A percentile compares a stretch with the other conserved stretches of the same genome.
Evolutionary conservation across 2,329 filamentous ascomycete genomes (phyloP).

Genomic region (Apiospora rasikravindrae): DNA sequence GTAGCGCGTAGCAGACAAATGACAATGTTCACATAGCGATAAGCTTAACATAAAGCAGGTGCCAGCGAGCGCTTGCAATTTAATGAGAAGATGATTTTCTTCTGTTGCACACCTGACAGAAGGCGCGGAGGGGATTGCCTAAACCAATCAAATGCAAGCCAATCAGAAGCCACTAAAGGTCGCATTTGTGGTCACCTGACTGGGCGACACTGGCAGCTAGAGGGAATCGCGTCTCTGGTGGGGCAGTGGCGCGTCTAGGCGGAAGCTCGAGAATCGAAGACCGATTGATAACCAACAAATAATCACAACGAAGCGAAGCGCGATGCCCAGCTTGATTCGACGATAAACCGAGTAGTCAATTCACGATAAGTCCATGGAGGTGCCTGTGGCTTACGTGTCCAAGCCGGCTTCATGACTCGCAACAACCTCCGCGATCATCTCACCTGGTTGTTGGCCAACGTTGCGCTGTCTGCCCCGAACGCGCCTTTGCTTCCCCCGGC

Average conservation of each 20-base stretch:
- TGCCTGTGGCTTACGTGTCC: slow-evolving; percentile 42
- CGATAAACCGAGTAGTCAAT: slow-evolving; percentile 8
- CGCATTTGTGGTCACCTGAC: slow-evolving; percentile 22
- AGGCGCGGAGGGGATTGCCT: too few relatives aligned
- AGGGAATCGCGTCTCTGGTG: slow-evolving; percentile 18
- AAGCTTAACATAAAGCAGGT: not conserved
- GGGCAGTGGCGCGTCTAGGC: slow-evolving; percentile 18
- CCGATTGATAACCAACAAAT: not conserved
- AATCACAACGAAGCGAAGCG: not conserved
- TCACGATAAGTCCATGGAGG: slow-evolving; percentile 35
- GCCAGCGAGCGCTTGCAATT: too few relatives aligned
- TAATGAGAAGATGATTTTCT: not conserved
- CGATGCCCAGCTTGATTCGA: slow-evolving; percentile 19
- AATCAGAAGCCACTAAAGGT: not conserved
- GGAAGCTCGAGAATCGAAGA: slow-evolving; percentile 6
- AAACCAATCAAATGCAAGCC: not conserved
- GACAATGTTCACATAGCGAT: not conserved
- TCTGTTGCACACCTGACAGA: too few relatives aligned
- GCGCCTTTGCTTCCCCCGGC: slow-evolving; percentile 44
- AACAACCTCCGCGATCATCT: slow-evolving; percentile 65
- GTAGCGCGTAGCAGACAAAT: too few relatives aligned
- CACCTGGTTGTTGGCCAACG: slow-evolving; percentile 60
- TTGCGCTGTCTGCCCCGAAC: slow-evolving; percentile 45
- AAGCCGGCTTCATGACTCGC: slow-evolving; percentile 62
- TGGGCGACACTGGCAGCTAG: slow-evolving; percentile 20